A percentile compares a stretch with the other conserved stretches of the same genome.
Evolutionary conservation across 148 eudicot species (phyloP).

Genomic region (Chenopodium album): DNA sequence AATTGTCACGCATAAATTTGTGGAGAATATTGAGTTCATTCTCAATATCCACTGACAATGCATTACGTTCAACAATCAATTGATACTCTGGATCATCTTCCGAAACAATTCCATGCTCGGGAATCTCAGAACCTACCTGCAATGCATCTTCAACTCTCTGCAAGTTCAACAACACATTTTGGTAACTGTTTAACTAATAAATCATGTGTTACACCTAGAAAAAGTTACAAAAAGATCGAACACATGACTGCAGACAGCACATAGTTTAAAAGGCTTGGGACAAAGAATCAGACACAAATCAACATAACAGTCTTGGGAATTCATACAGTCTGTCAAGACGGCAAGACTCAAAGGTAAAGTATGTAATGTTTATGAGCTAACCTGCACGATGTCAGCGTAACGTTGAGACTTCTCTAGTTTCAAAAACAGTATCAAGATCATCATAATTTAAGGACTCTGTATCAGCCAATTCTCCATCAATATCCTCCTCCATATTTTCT

Average conservation of each 20-base stretch:
- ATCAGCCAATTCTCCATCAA: slow-evolving; percentile 81
- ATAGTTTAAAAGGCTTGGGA: neutral
- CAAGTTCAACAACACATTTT: slow-evolving; percentile 18
- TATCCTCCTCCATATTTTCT: slow-evolving; percentile 79
- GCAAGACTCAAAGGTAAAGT: neutral
- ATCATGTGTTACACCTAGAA: neutral
- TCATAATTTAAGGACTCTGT: slow-evolving; percentile 79
- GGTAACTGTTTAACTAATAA: neutral
- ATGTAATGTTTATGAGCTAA: slow-evolving; percentile 27
- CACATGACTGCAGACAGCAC: neutral
- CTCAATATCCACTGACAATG: slow-evolving; percentile 88
- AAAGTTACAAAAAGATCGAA: neutral
- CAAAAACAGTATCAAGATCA: slow-evolving; percentile 87
- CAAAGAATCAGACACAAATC: neutral
- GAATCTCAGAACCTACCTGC: slow-evolving; percentile 54
- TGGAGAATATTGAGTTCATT: slow-evolving; percentile 84
- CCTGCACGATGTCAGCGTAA: slow-evolving; percentile 83
- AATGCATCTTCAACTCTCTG: slow-evolving; percentile 90
- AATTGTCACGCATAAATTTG: slow-evolving; percentile 92
- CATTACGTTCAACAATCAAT: slow-evolving; percentile 86
- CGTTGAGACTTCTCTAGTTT: slow-evolving; percentile 84
- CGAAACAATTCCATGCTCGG: slow-evolving; percentile 58
- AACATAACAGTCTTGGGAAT: neutral
- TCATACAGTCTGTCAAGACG: neutral
- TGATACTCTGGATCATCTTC: slow-evolving; percentile 92